A percentile compares a stretch with the other conserved stretches of the same genome.
phyloP scores from a whole-genome alignment of 2,329 filamentous ascomycete genomes.

The Uncinocarpus reesii region DNA sequence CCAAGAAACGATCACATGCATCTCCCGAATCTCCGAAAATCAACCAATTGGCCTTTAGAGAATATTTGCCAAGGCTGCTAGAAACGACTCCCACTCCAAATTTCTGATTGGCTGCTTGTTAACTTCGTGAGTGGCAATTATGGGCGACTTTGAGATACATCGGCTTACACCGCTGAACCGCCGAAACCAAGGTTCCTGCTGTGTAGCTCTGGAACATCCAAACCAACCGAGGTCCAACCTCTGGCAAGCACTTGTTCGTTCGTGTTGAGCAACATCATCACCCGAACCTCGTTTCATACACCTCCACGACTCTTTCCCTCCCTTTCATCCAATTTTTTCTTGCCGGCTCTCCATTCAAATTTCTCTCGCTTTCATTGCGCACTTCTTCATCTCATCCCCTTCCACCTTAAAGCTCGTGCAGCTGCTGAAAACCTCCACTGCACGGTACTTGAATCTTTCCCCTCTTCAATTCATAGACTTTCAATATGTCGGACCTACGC shows the following conservation, averaged over 20 bases:
- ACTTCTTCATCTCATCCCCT: background rate
- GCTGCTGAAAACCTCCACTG: background rate
- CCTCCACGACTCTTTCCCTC: conserved; percentile 10
- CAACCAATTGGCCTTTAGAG: background rate
- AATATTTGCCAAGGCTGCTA: background rate
- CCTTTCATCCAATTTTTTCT: background rate
- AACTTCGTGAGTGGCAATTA: background rate
- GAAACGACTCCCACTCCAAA: background rate
- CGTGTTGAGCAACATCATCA: background rate
- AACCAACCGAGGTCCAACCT: conserved; percentile 7
- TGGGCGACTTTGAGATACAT: background rate
- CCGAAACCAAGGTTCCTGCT: background rate
- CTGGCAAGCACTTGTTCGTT: background rate
- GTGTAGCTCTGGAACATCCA: background rate
- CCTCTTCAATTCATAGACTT: conserved; percentile 7
- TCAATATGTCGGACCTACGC: conserved; percentile 57
- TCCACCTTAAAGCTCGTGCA: background rate
- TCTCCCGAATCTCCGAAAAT: background rate
- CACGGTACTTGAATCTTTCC: conserved; percentile 11
- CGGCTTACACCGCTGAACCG: background rate
- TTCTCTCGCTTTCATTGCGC: too few species aligned
- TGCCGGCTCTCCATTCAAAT: too few species aligned
- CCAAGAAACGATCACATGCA: background rate
- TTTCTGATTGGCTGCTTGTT: background rate
- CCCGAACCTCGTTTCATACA: conserved; percentile 2